Percentiles rank a stretch among this genome's conserved stretches.
These are phyloP conservation scores for Cadophora malorum DNA, from an alignment of 2,329 filamentous ascomycete genomes.

Conservation along the genomic window DNA sequence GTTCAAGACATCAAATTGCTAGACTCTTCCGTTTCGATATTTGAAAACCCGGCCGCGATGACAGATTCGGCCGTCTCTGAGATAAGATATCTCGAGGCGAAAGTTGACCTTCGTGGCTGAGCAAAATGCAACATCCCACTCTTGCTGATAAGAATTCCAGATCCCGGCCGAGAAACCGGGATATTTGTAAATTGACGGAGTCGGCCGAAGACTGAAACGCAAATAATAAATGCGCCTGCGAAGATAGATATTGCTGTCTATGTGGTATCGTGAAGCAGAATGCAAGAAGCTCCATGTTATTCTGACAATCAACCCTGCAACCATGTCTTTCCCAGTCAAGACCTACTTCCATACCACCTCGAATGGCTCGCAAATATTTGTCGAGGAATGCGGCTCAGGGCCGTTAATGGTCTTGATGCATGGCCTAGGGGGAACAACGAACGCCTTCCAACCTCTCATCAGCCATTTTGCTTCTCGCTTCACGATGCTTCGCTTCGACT, in stretches of 20 bases:
- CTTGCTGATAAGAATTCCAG: not conserved
- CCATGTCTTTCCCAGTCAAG: constrained; percentile 18
- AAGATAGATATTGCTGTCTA: not conserved
- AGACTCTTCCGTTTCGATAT: not conserved
- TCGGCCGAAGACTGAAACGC: not conserved
- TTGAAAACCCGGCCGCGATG: not conserved
- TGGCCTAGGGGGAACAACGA: constrained; percentile 37
- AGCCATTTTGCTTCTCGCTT: constrained; percentile 31
- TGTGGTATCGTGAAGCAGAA: not conserved
- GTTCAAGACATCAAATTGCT: not conserved
- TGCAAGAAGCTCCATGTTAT: not conserved
- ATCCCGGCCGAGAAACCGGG: constrained; percentile 1
- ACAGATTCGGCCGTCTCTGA: not conserved
- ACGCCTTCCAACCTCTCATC: constrained; percentile 33
- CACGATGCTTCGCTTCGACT: constrained; percentile 35
- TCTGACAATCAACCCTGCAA: not conserved
- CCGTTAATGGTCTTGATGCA: constrained; percentile 45
- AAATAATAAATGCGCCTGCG: not conserved
- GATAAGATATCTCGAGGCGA: not conserved
- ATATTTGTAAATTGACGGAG: not conserved
- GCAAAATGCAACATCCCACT: not conserved
- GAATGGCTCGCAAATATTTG: constrained; percentile 39
- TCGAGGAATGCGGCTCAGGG: constrained; percentile 34
- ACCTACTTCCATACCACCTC: constrained; percentile 43
- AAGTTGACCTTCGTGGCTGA: not conserved